Conservation (phyloP, 805 yeast genomes). For the Candida michaelii region DNA sequence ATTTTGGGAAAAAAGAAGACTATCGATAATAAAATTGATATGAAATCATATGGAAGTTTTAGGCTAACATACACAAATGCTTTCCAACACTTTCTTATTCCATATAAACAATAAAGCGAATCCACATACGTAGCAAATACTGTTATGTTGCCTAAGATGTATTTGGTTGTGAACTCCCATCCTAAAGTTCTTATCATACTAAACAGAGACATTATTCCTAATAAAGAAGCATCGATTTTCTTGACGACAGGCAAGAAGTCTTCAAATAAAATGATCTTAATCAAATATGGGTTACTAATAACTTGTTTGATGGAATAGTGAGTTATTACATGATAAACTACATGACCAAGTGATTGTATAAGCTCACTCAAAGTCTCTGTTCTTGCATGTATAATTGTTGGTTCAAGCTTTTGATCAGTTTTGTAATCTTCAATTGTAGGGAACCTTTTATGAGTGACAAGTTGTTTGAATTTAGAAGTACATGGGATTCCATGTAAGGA, state of each 20-base stretch:
- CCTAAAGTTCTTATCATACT: constrained; percentile 10
- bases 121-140: constrained; percentile 4
- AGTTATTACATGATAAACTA: background rate
- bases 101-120: background rate
- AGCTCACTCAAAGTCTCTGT: background rate
- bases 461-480: constrained; percentile 8
- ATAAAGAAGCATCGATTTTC: constrained; percentile 3
- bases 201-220: background rate
- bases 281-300: constrained; percentile 1
- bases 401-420: background rate
- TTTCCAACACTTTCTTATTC: background rate
- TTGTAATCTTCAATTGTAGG: constrained; percentile 4
- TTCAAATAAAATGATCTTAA: background rate
- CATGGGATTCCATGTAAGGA: constrained; percentile 11
- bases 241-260: constrained; percentile 2
- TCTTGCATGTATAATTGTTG: background rate
- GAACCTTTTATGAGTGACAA: constrained; percentile 5
- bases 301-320: constrained; percentile 1
- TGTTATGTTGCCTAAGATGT: constrained; percentile 11
- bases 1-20: constrained; percentile 22
- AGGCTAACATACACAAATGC: constrained; percentile 6
- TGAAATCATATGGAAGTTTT: constrained; percentile 19
- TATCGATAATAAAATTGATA: constrained; percentile 15
- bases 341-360: background rate
- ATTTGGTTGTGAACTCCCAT: constrained; percentile 18